Percentiles rank a stretch among this genome's conserved stretches.
Conservation (phyloP, 2,329 filamentous ascomycete species). For the Cladophialophora carrionii region DNA sequence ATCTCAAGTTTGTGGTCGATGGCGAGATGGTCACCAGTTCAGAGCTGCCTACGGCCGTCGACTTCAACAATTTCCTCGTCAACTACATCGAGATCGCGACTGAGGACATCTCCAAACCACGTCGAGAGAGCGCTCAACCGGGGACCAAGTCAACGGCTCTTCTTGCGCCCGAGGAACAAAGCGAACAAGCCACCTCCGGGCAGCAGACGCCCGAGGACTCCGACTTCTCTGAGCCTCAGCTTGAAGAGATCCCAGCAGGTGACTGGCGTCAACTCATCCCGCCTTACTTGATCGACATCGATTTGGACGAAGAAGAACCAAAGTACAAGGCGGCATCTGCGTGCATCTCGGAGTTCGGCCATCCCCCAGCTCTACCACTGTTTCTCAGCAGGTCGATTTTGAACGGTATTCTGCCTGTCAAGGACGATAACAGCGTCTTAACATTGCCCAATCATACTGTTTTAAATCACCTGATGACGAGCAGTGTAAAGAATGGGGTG, state of each 20-base stretch:
- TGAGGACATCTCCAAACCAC: slow-evolving; percentile 60
- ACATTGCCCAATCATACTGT: slow-evolving; percentile 98
- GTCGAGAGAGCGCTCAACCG: slow-evolving; percentile 45
- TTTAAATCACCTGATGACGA: slow-evolving; percentile 93
- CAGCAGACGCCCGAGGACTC: slow-evolving; percentile 44
- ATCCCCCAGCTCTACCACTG: slow-evolving; percentile 81
- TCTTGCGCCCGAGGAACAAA: slow-evolving; percentile 48
- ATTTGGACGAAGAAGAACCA: slow-evolving; percentile 77
- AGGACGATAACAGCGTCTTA: slow-evolving; percentile 96
- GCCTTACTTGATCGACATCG: slow-evolving; percentile 81
- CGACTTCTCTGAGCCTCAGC: slow-evolving; percentile 36
- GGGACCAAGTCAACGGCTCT: slow-evolving; percentile 44
- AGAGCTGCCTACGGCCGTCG: slow-evolving; percentile 88
- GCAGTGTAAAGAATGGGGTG: slow-evolving; percentile 96
- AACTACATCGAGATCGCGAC: slow-evolving; percentile 96
- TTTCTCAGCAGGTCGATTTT: slow-evolving; percentile 94
- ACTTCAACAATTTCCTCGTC: slow-evolving; percentile 96
- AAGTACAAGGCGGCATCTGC: slow-evolving; percentile 73
- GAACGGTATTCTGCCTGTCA: slow-evolving; percentile 87
- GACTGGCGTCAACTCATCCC: slow-evolving; percentile 76
- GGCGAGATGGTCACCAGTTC: slow-evolving; percentile 88
- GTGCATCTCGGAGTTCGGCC: slow-evolving; percentile 77
- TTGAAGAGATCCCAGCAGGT: slow-evolving; percentile 59
- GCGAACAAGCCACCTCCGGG: slow-evolving; percentile 34
- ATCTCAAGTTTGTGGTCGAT: slow-evolving; percentile 94